Evolutionary conservation across 148 eudicot species (phyloP), one percentile per base, ranked within the genome.

Genomic region (Diospyros kaki): DNA sequence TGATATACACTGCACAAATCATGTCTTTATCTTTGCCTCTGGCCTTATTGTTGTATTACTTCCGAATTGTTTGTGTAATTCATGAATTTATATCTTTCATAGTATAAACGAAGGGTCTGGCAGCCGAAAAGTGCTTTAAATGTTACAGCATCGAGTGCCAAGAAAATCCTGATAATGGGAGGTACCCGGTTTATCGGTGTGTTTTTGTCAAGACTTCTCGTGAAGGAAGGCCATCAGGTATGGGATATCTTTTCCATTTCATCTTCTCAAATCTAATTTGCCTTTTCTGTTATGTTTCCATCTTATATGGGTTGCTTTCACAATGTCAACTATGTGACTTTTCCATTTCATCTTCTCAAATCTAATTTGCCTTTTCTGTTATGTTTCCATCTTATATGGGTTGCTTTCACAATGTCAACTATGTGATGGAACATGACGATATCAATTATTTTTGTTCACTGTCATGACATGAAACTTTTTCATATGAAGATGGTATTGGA

Each of bases 211-310:
- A 78, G 98, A 76, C 93, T 92, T 76, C 97, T 94, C 54, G 90
- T 94, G 55, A 82, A 94, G 79, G 97, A 92, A 64, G 98, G 98
- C 67, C 98, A 94, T 77, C 91, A 92, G 96, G 98, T 91, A 83
- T 12, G 44, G 18, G 13, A n/a, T 4, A 17, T 69, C 14, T 18
- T 28, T 63, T 9, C 42, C 45, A 2, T 53, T 51, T 2, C 58
- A 4, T 4, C 18, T 4, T n/a, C n/a, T 48, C 6, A 6, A 6
- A 10, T 17, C 9, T 46, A 18, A 6, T 18, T 54, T 48, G 10
- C 1, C 15, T 46, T 18, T 53, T n/a, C n/a, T 39, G 0, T 53
- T 15, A 1, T 11, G 10, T 28, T 68, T 13, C 11, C 15, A 4
- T 2, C 58, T 4, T 55, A 7, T n/a, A n/a, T n/a, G n/a, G n/a